Conservation (phyloP, 2,329 filamentous ascomycete species). For the Monosporascus sp. region DNA sequence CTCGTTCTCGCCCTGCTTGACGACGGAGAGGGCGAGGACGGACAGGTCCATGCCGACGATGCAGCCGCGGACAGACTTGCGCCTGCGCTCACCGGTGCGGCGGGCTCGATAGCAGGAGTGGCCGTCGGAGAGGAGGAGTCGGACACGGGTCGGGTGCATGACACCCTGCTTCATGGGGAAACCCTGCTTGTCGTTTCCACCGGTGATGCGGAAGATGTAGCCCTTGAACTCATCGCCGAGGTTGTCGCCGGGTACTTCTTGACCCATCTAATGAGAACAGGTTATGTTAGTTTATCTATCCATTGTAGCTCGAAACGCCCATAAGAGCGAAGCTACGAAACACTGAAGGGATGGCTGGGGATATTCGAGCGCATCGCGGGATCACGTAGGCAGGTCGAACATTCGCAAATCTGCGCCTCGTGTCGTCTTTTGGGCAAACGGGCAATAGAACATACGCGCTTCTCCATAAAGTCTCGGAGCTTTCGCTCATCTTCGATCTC, state of each 20-base stretch:
- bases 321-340: background rate
- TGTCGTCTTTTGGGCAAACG: no score
- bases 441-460: constrained; percentile 61
- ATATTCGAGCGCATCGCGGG: background rate
- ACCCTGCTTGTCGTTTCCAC: constrained; percentile 99
- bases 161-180: constrained; percentile 99
- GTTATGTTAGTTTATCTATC: constrained; percentile 27
- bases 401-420: no score
- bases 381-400: no score
- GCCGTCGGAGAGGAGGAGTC: constrained; percentile 89
- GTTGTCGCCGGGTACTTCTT: constrained; percentile 87
- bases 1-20: constrained; percentile 96
- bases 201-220: constrained; percentile 99
- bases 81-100: constrained; percentile 97
- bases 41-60: constrained; percentile 95
- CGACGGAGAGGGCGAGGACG: constrained; percentile 87
- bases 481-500: constrained; percentile 99
- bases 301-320: constrained; percentile 12
- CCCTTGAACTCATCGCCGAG: constrained; percentile 99
- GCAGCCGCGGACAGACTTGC: constrained; percentile 98
- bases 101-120: constrained; percentile 99
- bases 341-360: background rate
- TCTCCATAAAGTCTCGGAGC: constrained; percentile 98
- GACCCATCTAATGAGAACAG: constrained; percentile 61
- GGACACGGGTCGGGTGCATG: constrained; percentile 97